Base-by-base conservation (phyloP, 805 yeast genomes). In the Vanderwaltozyma tropicalis region DNA sequence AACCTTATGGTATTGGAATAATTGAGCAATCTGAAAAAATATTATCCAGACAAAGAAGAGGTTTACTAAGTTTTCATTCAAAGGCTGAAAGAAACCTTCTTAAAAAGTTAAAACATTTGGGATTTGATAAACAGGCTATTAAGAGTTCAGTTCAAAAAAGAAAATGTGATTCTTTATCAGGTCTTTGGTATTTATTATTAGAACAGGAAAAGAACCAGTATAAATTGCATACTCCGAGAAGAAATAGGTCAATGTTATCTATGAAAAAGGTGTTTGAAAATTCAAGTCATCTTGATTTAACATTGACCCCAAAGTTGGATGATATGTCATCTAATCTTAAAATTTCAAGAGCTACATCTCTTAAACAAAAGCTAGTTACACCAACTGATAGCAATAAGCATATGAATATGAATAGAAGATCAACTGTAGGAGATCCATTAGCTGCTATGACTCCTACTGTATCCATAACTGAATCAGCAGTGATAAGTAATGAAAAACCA, bases 131-230 rank as follows among this genome's bases (percentile, higher is more conserved):
- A 2, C 80, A 76, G 12, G 58, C 68, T 1, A 61, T 87, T 24
- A 75, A 74, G 46, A 63, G 70, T 8, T 72, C 81, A 21, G 76
- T 86, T 3, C 49, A 61, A 21, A 67, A 70, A 40, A 69, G 71
- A 33, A 75, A 78, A 40, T 74, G 84, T 59, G 92, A 83, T 57
- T 66, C 85, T 0, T 61, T 82, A 13, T 74, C 82, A 12, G 95
- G 89, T 0, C 67, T 79, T 40, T 86, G 88, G 80, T 78, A 78
- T 32, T 62, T 85, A 15, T 58, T 77, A 14, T 58, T 80, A 21
- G 85, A 81, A 38, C 58, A 61, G 26, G 68, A 66, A 36, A 57
- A 45, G 33, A 55, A 53, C 35, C 45, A 50, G 26, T 62, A 62
- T 28, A 52, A 45, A 5, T 4, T 24, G 14, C 28, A 28, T 9